Conservation (phyloP, 1,284 basidiomycete genomes). For the Puccinia hordei region DNA sequence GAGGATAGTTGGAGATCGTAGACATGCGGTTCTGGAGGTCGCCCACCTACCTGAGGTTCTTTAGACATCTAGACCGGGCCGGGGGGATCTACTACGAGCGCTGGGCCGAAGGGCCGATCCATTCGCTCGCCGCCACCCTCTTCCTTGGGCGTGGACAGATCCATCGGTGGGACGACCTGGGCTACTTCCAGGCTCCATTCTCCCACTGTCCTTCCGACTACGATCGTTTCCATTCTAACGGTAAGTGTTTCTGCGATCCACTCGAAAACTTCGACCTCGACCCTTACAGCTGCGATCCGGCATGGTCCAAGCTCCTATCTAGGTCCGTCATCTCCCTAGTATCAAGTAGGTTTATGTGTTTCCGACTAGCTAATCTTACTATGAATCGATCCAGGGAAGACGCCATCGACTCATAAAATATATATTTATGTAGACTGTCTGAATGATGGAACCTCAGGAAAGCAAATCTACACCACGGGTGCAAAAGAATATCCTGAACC, state of each 20-base stretch:
- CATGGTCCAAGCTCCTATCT: background rate
- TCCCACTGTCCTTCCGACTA: conserved; percentile 16
- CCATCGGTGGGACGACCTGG: conserved; percentile 61
- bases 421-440: too few species aligned
- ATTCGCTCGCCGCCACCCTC: conserved; percentile 75
- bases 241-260: conserved; percentile 26
- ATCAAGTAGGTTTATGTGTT: too few species aligned
- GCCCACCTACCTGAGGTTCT: conserved; percentile 75
- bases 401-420: too few species aligned
- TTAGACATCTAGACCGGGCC: conserved; percentile 72
- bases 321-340: too few species aligned
- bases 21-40: conserved; percentile 72
- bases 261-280: conserved; percentile 19
- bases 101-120: conserved; percentile 85
- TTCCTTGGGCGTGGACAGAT: conserved; percentile 72
- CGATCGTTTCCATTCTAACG: conserved; percentile 1
- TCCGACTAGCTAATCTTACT: too few species aligned
- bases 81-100: conserved; percentile 86
- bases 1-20: conserved; percentile 70
- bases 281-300: background rate
- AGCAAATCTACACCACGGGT: too few species aligned
- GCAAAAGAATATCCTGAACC: too few species aligned
- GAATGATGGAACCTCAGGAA: too few species aligned
- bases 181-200: conserved; percentile 36
- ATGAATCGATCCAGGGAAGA: too few species aligned